Evolutionary conservation across 2,329 filamentous ascomycete species (phyloP), one percentile per base, ranked within the genome.

Genomic region (Falciphora oryzae): DNA sequence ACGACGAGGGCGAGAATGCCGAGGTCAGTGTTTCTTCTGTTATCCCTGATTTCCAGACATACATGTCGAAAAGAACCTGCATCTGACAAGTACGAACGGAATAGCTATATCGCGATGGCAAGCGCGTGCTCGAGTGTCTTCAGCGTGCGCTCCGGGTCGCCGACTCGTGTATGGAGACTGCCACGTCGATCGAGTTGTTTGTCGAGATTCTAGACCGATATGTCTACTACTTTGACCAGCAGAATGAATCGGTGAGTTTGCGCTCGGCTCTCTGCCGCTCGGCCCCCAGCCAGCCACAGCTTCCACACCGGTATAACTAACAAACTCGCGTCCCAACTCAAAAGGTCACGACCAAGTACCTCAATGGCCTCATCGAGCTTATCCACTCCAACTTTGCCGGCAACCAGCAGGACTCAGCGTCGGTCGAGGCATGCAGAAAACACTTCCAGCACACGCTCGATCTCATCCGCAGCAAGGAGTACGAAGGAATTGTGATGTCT

Each of bases 191-290:
- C 60, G 96, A 99, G 78, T 84, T 99, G 61, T 99, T 99, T 77
- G 94, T 99, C 65, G 95, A 99, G 79, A 99, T 99, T 68, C 81
- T 99, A 65, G 97, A 99, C 76, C 88, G 95, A 76, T 99, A 99
- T 75, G 93, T 98, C 63, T 99, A 99, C 77, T 99, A 98, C 80
- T 99, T 97, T 79, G 95, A 99, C 77, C 94, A 99, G 76, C 92
- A 97, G 75, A 99, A 99, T 77, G 95, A 99, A 79, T 93, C 93
- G 69, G 95, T 86, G 75, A 73, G 83, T 73, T 53, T n/a, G 18
- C 18, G 4, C 6, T 5, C 18, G 8, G 44, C 16, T n/a, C 22
- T 10, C 18, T 25, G 44, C 22, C 7, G 22, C n/a, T 53, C n/a
- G 22, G 6, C 7, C 44, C 44, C 22, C 8, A 1, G 44, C n/a